Evolutionary conservation across 257 asterid species (phyloP), one percentile per base, ranked within the genome.

Genomic region (Solanum gracilifrons): DNA sequence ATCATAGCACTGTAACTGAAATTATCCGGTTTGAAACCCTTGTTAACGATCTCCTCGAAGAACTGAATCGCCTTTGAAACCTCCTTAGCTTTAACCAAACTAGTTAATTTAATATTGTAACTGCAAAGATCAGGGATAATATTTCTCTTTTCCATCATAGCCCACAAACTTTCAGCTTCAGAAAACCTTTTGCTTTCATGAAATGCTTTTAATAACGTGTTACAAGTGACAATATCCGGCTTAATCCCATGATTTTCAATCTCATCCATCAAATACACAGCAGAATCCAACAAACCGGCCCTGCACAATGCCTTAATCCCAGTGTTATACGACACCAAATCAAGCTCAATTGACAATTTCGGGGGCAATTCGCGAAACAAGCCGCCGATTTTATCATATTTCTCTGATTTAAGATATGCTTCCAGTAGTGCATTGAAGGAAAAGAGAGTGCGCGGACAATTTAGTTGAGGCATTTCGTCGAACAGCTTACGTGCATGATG

Each of bases 391-490:
- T 90, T 87, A n/a, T 88, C 88, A 55, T 77, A 93, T 51, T 37
- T 75, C 31, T 80, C 55, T 10, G 93, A 89, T 9, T 89, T 62
- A 12, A 91, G 60, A 87, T 89, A 90, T 71, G 97, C 94, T 9
- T 87, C 72, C 83, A 94, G 25, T 27, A 93, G 94, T 71, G 91
- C 93, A 23, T 94, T 92, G 88, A 93, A 55, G 64, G 64, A 93
- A 74, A 89, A 13, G 27, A 89, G 90, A 7, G 93, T 92, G 10
- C 91, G 91, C 4, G 90, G 90, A 87, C 95, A 94, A 2, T 87
- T 90, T 73, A 93, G 79, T 33, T 89, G 83, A 29, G 95, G 95
- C 92, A 94, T 87, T 92, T 93, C 93, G 32, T 92, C 95, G 89
- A 94, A 94, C 92, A 94, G 48, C 23, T 92, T 87, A 82, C 85